phyloP scores from a whole-genome alignment of 116 monocot genomes.

The Iris pallida region DNA sequence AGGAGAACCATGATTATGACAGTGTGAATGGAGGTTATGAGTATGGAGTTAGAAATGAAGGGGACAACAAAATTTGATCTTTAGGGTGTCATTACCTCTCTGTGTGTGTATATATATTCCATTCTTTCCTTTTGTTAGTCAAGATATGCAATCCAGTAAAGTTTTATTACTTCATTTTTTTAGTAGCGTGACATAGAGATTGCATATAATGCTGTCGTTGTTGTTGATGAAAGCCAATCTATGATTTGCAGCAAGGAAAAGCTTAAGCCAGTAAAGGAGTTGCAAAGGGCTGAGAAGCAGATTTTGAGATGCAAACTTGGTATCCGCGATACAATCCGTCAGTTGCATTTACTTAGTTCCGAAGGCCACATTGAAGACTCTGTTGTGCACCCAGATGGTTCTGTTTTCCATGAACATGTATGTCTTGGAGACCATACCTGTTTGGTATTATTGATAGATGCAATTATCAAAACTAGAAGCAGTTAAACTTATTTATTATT shows the following conservation, averaged over 20 bases:
- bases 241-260: constrained; percentile 61
- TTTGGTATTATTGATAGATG: not conserved
- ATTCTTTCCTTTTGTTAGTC: not conserved
- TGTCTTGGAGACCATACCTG: constrained; percentile 5
- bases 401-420: constrained; percentile 65
- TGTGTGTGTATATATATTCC: not conserved
- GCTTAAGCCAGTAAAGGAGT: constrained; percentile 78
- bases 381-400: constrained; percentile 55
- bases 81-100: no score
- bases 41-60: no score
- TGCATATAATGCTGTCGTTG: not conserved
- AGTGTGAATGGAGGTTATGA: no score
- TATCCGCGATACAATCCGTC: constrained; percentile 64
- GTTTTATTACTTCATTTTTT: not conserved
- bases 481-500: not conserved
- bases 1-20: no score
- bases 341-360: constrained; percentile 58
- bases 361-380: constrained; percentile 55
- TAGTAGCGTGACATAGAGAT: not conserved
- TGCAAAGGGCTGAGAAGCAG: constrained; percentile 72
- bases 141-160: not conserved
- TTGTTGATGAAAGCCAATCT: constrained; percentile 9
- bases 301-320: constrained; percentile 80
- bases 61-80: no score
- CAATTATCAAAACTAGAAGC: not conserved